Evolutionary conservation across 768 basidiomycete species (phyloP).

Genomic region (Imleria badia): DNA sequence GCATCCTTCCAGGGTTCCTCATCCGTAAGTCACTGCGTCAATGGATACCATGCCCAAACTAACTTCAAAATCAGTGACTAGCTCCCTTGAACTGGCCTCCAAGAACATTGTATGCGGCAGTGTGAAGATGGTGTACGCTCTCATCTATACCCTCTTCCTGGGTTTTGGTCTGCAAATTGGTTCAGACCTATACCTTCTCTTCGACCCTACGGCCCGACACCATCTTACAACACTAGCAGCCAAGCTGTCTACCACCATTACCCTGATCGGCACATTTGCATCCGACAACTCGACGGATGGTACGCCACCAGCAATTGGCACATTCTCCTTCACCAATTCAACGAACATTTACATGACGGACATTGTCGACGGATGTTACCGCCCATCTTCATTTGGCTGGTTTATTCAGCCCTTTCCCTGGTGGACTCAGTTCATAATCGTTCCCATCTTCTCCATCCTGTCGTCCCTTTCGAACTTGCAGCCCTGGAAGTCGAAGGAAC

Average conservation of each 20-base stretch:
- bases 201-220: conserved; percentile 57
- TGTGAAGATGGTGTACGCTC: conserved; percentile 86
- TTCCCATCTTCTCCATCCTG: conserved; percentile 69
- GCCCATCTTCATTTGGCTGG: conserved; percentile 66
- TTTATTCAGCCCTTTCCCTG: conserved; percentile 78
- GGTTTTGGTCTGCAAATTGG: conserved; percentile 86
- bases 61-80: conserved; percentile 54
- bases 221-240: conserved; percentile 54
- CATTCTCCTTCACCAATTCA: conserved; percentile 65
- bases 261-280: conserved; percentile 65
- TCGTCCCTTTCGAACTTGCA: conserved; percentile 79
- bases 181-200: conserved; percentile 72
- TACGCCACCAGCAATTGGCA: conserved; percentile 50
- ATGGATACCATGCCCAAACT: not conserved
- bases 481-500: conserved; percentile 66
- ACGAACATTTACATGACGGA: conserved; percentile 45
- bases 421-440: conserved; percentile 75
- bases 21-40: conserved; percentile 51
- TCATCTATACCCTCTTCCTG: conserved; percentile 82
- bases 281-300: conserved; percentile 50
- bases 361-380: conserved; percentile 69
- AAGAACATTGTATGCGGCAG: conserved; percentile 84
- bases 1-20: conserved; percentile 87
- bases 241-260: conserved; percentile 46
- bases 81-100: conserved; percentile 80